These are phyloP conservation scores for Malus fusca DNA, from an alignment of 306 rosid genomes.

Conservation along the genomic window DNA sequence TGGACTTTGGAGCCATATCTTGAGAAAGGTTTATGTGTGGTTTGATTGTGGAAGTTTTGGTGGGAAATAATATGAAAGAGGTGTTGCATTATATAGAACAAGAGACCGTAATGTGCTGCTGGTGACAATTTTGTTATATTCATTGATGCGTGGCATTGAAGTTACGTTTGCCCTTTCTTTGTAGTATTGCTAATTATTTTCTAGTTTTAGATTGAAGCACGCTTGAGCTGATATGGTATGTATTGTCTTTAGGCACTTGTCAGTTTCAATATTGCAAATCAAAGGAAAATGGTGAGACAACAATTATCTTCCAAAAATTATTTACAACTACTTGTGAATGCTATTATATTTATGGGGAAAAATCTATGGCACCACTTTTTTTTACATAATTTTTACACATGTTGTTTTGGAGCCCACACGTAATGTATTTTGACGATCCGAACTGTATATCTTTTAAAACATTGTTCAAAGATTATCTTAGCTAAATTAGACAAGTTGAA, in stretches of 20 bases:
- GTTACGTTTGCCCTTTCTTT: neutral
- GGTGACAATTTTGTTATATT: neutral
- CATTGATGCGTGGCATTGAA: neutral
- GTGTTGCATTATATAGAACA: neutral
- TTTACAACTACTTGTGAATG: neutral
- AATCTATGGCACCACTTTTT: too few species aligned
- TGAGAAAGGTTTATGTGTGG: neutral
- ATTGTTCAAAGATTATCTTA: too few species aligned
- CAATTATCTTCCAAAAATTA: neutral
- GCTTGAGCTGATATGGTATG: neutral
- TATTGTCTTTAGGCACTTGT: neutral
- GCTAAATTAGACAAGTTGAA: too few species aligned
- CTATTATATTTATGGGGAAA: too few species aligned
- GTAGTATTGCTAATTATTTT: neutral
- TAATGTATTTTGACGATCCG: too few species aligned
- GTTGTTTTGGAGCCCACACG: too few species aligned
- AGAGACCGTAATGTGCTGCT: neutral
- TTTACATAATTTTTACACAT: too few species aligned
- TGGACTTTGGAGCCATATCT: neutral
- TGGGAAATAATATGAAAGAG: neutral
- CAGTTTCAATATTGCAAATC: neutral
- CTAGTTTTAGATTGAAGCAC: neutral
- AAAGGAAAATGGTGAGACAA: neutral
- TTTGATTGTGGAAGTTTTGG: neutral
- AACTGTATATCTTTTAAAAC: too few species aligned